Evolutionary conservation across 1,284 basidiomycete genomes (phyloP), one percentile per base, ranked within the genome.

Genomic region (Pulveroboletus sp.): DNA sequence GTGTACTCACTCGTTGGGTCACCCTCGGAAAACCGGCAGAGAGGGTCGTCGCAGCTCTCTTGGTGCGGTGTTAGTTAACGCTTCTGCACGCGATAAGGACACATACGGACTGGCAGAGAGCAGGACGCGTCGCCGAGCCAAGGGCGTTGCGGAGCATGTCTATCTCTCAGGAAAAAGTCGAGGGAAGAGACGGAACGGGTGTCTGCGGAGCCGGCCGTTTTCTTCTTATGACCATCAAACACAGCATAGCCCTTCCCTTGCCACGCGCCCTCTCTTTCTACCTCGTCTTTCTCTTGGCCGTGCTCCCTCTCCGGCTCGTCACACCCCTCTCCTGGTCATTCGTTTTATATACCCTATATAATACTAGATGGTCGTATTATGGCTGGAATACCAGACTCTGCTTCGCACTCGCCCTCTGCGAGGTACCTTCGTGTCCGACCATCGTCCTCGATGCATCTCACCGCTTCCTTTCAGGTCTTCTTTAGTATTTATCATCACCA

Each of bases 11-110:
- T 68, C 85, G 81, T 67, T 85, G 81, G 39, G 84, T 78, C 61
- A 90, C 82, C 73, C 81, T 84, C 62, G 91, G 87, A 71, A 89
- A 91, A 50, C 86, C 87, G 55, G 91, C 87, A 53, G 91, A 84
- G 64, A 92, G 82, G 41, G 90, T 91, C 43, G 91, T 92, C 48
- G 88, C 91, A 62, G 81, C 71, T 70, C 88, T 78, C 86, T 89
- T 68, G 35, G 46, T 48, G 48, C 54, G 48, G 52, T 40, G 53
- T 69, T 17, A 73, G 56, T n/a, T 24, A 26, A 26, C 16, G n/a
- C 17, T 19, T 40, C 39, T 44, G 36, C 21, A 33, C 16, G 26
- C 13, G 29, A 41, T 33, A 40, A 50, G 45, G 33, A 50, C 21
- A 60, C 64, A 15, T 63, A 89, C 87, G 11, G 82, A 74, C 56